Conservation (phyloP, 202 grass and related monocot genomes). For the Saccharum hybrid region DNA sequence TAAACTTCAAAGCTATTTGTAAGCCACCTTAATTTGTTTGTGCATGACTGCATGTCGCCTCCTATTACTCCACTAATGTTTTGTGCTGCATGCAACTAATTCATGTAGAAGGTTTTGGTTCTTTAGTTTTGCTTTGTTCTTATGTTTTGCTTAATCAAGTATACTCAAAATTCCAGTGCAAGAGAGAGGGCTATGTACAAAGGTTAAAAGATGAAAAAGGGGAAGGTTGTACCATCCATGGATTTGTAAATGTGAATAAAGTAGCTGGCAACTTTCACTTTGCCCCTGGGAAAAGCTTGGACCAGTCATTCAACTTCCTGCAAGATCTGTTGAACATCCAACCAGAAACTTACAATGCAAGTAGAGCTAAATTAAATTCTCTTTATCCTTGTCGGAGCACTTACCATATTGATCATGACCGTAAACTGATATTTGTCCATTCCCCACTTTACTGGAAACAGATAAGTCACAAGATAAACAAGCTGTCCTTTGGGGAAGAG, state of each 20-base stretch:
- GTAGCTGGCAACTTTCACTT: conserved; percentile 99
- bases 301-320: conserved; percentile 73
- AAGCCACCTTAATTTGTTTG: conserved; percentile 18
- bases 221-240: conserved; percentile 97
- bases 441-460: conserved; percentile 47
- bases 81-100: conserved; percentile 17
- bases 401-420: conserved; percentile 24
- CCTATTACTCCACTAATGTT: conserved; percentile 18
- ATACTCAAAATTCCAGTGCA: conserved; percentile 59
- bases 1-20: conserved; percentile 13
- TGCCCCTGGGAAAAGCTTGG: conserved; percentile 86
- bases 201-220: conserved; percentile 86
- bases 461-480: conserved; percentile 99
- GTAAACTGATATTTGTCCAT: conserved; percentile 32
- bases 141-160: conserved; percentile 30
- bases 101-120: background rate
- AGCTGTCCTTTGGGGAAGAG: conserved; percentile 89
- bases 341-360: conserved; percentile 91
- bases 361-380: conserved; percentile 35
- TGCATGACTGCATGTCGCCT: background rate
- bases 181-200: conserved; percentile 88
- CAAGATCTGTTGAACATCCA: conserved; percentile 85
- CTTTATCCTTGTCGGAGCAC: conserved; percentile 33
- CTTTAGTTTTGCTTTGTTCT: conserved; percentile 4
- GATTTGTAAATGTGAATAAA: conserved; percentile 98